phyloP scores from a whole-genome alignment of 1,284 basidiomycete genomes.

The Tilletia setariae region DNA sequence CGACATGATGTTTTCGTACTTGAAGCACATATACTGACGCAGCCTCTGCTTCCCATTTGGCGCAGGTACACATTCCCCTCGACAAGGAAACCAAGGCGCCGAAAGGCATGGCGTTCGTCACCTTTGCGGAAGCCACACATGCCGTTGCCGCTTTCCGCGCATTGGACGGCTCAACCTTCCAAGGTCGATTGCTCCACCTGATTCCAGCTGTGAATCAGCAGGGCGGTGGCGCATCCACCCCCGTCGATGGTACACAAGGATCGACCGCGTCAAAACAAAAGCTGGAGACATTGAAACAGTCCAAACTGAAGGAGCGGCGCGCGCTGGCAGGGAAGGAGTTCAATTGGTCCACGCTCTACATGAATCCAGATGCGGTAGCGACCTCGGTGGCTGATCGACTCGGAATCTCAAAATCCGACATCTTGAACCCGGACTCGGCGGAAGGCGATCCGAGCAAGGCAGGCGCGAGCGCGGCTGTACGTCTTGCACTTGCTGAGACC shows the following conservation, averaged over 20 bases:
- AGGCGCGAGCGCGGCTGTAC: constrained; percentile 68
- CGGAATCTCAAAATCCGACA: constrained; percentile 77
- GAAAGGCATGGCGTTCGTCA: constrained; percentile 74
- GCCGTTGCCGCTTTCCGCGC: constrained; percentile 74
- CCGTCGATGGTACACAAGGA: not conserved
- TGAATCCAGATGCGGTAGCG: constrained; percentile 91
- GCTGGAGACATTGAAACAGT: constrained; percentile 59
- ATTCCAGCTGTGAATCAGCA: constrained; percentile 69
- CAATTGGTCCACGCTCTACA: constrained; percentile 93
- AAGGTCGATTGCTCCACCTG: constrained; percentile 86
- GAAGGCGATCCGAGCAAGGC: constrained; percentile 27
- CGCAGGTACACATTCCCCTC: constrained; percentile 77
- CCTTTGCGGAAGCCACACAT: constrained; percentile 65
- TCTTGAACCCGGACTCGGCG: constrained; percentile 63
- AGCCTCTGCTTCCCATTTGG: constrained; percentile 2
- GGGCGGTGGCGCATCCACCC: constrained; percentile 23
- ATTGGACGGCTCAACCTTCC: constrained; percentile 82
- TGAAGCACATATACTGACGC: not conserved
- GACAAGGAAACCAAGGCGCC: constrained; percentile 66
- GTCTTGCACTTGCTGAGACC: constrained; percentile 91
- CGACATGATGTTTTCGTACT: not conserved
- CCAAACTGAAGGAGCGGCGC: constrained; percentile 66
- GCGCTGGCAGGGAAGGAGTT: constrained; percentile 75
- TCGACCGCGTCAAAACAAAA: constrained; percentile 7
- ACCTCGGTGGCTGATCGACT: constrained; percentile 77